phyloP scores from a whole-genome alignment of 1,284 basidiomycete genomes.

The Trichosporon asahii region DNA sequence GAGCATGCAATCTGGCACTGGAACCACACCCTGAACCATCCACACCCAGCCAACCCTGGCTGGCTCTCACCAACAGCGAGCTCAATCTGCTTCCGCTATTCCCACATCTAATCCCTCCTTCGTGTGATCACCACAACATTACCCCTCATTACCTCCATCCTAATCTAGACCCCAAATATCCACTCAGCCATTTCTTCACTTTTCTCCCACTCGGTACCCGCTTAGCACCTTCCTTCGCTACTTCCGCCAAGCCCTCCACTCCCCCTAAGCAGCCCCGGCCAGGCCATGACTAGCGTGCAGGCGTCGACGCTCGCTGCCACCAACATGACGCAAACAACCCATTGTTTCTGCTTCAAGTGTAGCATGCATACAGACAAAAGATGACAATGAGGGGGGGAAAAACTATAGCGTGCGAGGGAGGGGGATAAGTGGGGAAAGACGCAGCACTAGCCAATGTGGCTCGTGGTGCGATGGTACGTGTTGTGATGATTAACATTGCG shows the following conservation, averaged over 20 bases:
- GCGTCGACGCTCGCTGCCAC: not conserved
- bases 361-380: conserved; percentile 13
- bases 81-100: not conserved
- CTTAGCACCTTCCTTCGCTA: not conserved
- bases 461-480: not conserved
- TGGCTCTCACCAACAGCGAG: not conserved
- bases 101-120: not conserved
- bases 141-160: not conserved
- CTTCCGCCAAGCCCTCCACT: not conserved
- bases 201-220: not conserved
- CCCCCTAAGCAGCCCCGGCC: no score
- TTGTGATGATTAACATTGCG: not conserved
- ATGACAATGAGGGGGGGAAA: conserved; percentile 6
- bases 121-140: not conserved
- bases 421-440: not conserved
- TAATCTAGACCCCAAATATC: not conserved
- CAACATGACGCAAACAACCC: not conserved
- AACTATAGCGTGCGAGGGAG: not conserved
- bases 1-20: not conserved
- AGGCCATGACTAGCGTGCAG: no score
- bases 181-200: not conserved
- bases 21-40: not conserved
- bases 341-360: not conserved
- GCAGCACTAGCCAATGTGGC: not conserved
- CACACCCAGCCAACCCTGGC: not conserved